Base-by-base conservation (phyloP, 192 early-diverging fungal genomes). In the Mortierella antarctica region DNA sequence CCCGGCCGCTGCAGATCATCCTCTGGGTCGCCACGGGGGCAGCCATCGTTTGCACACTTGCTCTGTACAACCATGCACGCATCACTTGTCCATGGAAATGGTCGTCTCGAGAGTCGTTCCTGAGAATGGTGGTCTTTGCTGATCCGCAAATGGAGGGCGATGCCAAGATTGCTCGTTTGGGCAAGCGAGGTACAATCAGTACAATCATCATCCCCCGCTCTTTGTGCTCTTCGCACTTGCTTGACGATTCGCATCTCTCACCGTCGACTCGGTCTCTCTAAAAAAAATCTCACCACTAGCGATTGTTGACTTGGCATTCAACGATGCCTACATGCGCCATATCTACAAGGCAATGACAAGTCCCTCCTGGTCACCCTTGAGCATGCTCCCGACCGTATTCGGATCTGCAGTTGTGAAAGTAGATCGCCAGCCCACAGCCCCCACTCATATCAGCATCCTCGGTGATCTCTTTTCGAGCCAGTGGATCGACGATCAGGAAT, bases 121-220 rank as follows among this genome's bases (percentile, higher is more conserved):
- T 88, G 42, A 73, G 89, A 18, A 85, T 92, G 67, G 83, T 86
- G 31, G 82, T 92, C 62, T 88, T 89, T 60, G 91, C 89, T 23
- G 91, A 92, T 49, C 91, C 91, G 6, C 91, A 92, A 76, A 90
- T 92, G 63, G 91, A 92, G 50, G 91, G 91, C 7, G 88, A 90
- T 61, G 85, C 87, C 7, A 92, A 92, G 72, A 76, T 92, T 58
- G 18, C 15, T 17, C 85, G 87, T 49, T 81, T 90, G 61, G 88
- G 88, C 42, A 85, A 62, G 42, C 60, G 80, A 60, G 91, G 91
- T 67, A 65, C 42, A 39, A 5, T 23, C n/a, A 31, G 91, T 67
- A 65, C 42, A 39, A 5, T 23, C n/a, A 31, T 60, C 46, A 8
- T 7, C 46, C 61, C 17, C 21, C 45, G 13, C 1, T 15, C 40